Conservation (phyloP, 139 green algal genomes). For the Auxenochlorella pyrenoidosa region DNA sequence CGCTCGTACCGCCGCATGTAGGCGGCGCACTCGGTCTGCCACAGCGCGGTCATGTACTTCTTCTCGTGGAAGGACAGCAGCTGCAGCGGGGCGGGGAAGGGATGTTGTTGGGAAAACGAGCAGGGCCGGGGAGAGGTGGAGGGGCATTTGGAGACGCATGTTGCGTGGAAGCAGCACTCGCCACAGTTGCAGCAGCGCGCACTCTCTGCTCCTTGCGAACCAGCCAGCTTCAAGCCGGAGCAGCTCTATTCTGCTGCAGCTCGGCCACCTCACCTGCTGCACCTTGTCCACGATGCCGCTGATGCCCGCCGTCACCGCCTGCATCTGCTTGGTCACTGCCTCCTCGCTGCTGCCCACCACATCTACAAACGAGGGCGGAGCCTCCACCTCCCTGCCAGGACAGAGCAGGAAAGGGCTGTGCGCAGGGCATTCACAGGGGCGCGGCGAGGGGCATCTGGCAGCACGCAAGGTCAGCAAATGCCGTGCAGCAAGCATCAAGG, state of each 20-base stretch:
- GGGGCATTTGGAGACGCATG: background rate
- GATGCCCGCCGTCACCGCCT: conserved; percentile 83
- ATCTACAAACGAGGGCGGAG: conserved; percentile 72
- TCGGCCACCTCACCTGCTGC: conserved; percentile 54
- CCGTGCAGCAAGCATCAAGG: background rate
- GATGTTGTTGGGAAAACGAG: background rate
- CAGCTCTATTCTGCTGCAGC: too few species aligned
- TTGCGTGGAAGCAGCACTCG: too few species aligned
- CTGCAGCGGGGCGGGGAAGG: background rate
- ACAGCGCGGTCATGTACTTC: conserved; percentile 65
- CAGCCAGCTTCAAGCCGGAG: too few species aligned
- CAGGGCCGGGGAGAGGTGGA: background rate
- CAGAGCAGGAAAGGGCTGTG: background rate
- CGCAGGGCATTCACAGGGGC: background rate
- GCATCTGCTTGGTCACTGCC: conserved; percentile 78
- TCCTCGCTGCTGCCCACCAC: conserved; percentile 82
- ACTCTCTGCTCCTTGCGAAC: background rate
- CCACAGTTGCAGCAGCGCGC: background rate
- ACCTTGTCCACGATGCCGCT: conserved; percentile 85
- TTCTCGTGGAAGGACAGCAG: conserved; percentile 63
- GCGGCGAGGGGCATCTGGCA: background rate
- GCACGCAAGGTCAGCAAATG: background rate
- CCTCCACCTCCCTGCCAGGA: background rate
- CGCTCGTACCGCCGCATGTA: conserved; percentile 81
- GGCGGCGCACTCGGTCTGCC: conserved; percentile 22